Base-by-base conservation (phyloP, 305 asterid genomes). In the Solanum aculeatissimum region DNA sequence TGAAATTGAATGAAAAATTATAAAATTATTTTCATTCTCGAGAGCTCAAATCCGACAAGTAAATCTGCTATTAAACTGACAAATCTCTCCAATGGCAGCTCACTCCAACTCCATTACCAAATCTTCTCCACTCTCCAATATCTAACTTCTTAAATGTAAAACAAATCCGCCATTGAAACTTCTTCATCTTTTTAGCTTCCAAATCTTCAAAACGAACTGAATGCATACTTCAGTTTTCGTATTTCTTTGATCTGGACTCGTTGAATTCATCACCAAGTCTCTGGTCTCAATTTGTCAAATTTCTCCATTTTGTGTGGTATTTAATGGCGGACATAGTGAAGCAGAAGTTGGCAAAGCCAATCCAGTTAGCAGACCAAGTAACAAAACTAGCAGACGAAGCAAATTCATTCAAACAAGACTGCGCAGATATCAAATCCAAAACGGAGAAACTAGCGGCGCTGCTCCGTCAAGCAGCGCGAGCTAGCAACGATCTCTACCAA, bases 241-340 rank as follows among this genome's bases (percentile, higher is more conserved):
- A 23, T 15, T 13, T 45, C 1, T 11, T 72, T 45, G 9, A 72
- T 72, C 21, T 2, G 19, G 1, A 2, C 3, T 68, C 14, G 15
- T 35, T 68, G 49, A 35, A 0, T 18, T 35, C 1, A 66, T 11
- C 8, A 1, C 0, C 74, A 8, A 63, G 27, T 0, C 6, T 65
- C 0, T 3, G 7, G 7, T 29, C 0, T 15, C 13, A 9, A 65
- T 7, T 65, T 0, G n/a, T 19, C 12, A 19, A 57, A 4, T 58
- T 58, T 58, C 32, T 21, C 9, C 66, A 23, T 21, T n/a, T 55
- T n/a, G 60, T 54, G 2, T 5, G 7, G 32, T 77, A 72, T 70
- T 27, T 57, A 82, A 85, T 85, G 87, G 87, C 85, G 51, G 87
- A 85, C 6, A 53, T 81, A 70, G 87, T 85, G 18, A 85, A 85